Percentiles rank a stretch among this genome's conserved stretches.
phyloP scores from a whole-genome alignment of 2,329 filamentous ascomycete genomes.

The Lomentospora prolificans region DNA sequence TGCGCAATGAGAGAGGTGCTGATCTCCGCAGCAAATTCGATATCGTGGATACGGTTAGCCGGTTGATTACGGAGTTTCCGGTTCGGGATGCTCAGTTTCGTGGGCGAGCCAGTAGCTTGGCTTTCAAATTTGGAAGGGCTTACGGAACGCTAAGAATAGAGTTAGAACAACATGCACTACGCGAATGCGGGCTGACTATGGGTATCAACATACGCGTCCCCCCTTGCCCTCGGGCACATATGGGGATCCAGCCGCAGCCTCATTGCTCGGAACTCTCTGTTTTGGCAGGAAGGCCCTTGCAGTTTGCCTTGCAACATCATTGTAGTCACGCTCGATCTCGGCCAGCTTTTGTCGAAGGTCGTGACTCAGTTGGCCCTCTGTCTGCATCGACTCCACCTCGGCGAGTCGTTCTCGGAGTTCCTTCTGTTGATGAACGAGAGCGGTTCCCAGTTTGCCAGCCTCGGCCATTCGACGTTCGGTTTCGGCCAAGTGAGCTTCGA shows the following conservation, averaged over 20 bases:
- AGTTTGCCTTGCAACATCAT: constrained; percentile 83
- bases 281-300: constrained; percentile 81
- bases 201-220: constrained; percentile 36
- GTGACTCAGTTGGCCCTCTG: constrained; percentile 68
- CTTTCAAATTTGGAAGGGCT: constrained; percentile 74
- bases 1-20: constrained; percentile 91
- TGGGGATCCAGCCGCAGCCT: constrained; percentile 42
- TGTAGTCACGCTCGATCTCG: constrained; percentile 89
- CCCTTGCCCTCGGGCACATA: constrained; percentile 42
- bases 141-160: constrained; percentile 46
- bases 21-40: constrained; percentile 97
- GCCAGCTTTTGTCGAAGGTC: constrained; percentile 74
- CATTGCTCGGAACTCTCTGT: constrained; percentile 66
- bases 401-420: constrained; percentile 72
- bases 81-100: constrained; percentile 78
- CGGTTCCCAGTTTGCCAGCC: constrained; percentile 78
- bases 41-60: constrained; percentile 80
- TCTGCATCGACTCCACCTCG: constrained; percentile 71
- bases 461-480: constrained; percentile 88
- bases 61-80: constrained; percentile 86
- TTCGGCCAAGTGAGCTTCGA: constrained; percentile 86
- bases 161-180: background rate
- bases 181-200: background rate
- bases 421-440: constrained; percentile 77
- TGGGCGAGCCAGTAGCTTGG: constrained; percentile 75